A percentile compares a stretch with the other conserved stretches of the same genome.
Conservation (phyloP, 306 rosid genomes). For the Gillenia trifoliata region DNA sequence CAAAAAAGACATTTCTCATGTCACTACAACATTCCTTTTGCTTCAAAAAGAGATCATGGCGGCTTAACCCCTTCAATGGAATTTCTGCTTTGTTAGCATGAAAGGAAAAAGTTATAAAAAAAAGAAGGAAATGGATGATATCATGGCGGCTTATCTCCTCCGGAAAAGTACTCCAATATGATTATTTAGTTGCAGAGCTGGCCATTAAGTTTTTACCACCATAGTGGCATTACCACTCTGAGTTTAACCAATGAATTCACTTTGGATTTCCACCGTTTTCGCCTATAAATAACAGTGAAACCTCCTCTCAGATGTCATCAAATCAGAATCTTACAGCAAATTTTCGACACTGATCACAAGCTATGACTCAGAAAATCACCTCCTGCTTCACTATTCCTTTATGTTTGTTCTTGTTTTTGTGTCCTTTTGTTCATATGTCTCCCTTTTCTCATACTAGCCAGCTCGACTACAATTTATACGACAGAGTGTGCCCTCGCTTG, state of each 20-base stretch:
- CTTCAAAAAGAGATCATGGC: background rate
- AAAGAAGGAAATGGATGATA: background rate
- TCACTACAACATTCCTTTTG: background rate
- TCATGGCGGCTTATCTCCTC: conserved; percentile 14
- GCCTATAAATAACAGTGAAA: conserved; percentile 33
- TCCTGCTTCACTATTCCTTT: conserved; percentile 16
- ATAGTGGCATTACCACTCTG: conserved; percentile 42
- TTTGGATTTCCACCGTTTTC: background rate
- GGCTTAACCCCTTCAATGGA: background rate
- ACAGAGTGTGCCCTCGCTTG: conserved; percentile 48
- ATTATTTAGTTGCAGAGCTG: conserved; percentile 12
- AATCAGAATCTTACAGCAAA: background rate
- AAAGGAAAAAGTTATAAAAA: background rate
- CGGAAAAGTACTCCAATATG: background rate
- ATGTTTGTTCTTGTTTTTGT: conserved; percentile 15
- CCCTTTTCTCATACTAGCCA: conserved; percentile 14
- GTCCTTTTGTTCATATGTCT: conserved; percentile 21
- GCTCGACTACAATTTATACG: conserved; percentile 43
- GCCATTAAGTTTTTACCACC: conserved; percentile 16
- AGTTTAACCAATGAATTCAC: conserved; percentile 24
- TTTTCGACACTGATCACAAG: background rate
- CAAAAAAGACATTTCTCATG: background rate
- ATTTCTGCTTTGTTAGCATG: background rate
- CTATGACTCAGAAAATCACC: conserved; percentile 26
- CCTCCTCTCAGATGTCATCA: background rate